Percentiles rank a stretch among this genome's conserved stretches.
phyloP scores from a whole-genome alignment of 345 rosid species.

The Camelina sativa region DNA sequence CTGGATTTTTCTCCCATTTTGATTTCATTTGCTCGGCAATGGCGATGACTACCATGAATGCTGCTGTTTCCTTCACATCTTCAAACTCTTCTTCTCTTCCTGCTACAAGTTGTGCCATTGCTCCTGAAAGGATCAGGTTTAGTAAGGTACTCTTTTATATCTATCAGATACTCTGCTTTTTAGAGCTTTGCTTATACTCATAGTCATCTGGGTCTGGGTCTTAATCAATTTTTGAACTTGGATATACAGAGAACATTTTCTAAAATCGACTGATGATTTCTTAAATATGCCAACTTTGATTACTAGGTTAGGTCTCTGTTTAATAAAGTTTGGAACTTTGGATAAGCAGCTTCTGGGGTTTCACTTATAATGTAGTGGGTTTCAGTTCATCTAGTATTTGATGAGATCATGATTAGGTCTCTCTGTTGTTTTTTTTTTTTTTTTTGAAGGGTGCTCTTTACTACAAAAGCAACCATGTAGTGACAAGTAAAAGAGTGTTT shows the following conservation, averaged over 20 bases:
- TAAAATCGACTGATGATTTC: background rate
- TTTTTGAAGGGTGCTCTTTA: slow-evolving; percentile 40
- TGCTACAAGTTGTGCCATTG: slow-evolving; percentile 53
- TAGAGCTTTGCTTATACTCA: background rate
- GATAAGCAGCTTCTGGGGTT: background rate
- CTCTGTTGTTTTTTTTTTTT: slow-evolving; percentile 12
- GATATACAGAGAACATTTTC: background rate
- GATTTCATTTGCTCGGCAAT: slow-evolving; percentile 43
- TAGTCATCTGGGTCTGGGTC: too few species aligned
- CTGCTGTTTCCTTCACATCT: slow-evolving; percentile 80
- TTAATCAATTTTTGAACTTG: background rate
- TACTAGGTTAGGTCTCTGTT: slow-evolving; percentile 12
- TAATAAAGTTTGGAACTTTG: slow-evolving; percentile 24
- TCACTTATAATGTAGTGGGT: slow-evolving; percentile 7
- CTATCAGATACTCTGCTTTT: slow-evolving; percentile 7
- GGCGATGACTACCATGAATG: slow-evolving; percentile 72
- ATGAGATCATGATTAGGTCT: slow-evolving; percentile 19
- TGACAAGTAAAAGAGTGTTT: slow-evolving; percentile 53
- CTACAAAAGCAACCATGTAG: slow-evolving; percentile 54
- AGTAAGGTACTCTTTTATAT: slow-evolving; percentile 53
- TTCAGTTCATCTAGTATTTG: background rate
- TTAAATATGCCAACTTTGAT: background rate
- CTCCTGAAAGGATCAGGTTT: slow-evolving; percentile 71
- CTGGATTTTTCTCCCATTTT: background rate
- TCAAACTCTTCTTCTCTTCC: slow-evolving; percentile 66